Conservation (phyloP, 192 early-diverging fungal genomes). For the Lobosporangium transversale region DNA sequence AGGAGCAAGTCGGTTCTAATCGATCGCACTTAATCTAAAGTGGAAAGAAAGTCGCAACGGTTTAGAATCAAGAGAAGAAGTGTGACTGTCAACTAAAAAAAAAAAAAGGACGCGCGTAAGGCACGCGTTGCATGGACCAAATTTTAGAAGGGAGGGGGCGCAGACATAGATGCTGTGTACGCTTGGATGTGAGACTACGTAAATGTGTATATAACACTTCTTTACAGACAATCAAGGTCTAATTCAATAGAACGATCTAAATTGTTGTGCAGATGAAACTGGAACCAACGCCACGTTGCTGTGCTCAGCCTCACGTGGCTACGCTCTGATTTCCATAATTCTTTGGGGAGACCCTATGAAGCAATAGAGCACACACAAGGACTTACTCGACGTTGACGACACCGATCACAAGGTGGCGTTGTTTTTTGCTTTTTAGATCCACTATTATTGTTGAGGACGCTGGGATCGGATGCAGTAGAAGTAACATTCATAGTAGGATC, state of each 20-base stretch:
- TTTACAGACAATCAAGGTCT: neutral
- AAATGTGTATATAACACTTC: neutral
- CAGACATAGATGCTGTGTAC: no score
- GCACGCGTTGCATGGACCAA: neutral
- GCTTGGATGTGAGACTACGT: neutral
- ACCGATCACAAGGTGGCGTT: slow-evolving; percentile 43
- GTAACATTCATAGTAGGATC: slow-evolving; percentile 4
- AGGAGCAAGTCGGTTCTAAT: slow-evolving; percentile 44
- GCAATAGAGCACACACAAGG: neutral
- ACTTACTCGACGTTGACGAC: slow-evolving; percentile 45
- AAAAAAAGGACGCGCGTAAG: neutral
- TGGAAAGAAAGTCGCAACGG: neutral
- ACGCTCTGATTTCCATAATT: neutral
- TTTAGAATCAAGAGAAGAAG: neutral
- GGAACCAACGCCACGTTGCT: neutral
- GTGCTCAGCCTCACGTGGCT: neutral
- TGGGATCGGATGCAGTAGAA: neutral
- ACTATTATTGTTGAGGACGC: neutral
- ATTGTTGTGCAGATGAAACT: neutral
- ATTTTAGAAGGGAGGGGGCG: slow-evolving; percentile 7
- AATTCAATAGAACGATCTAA: neutral
- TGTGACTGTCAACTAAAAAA: neutral
- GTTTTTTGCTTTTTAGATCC: slow-evolving; percentile 48
- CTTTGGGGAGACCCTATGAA: neutral
- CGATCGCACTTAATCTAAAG: slow-evolving; percentile 44